Percentiles rank a stretch among this genome's conserved stretches.
phyloP scores from a whole-genome alignment of 2,329 filamentous ascomycete genomes.

The Colletotrichum godetiae region DNA sequence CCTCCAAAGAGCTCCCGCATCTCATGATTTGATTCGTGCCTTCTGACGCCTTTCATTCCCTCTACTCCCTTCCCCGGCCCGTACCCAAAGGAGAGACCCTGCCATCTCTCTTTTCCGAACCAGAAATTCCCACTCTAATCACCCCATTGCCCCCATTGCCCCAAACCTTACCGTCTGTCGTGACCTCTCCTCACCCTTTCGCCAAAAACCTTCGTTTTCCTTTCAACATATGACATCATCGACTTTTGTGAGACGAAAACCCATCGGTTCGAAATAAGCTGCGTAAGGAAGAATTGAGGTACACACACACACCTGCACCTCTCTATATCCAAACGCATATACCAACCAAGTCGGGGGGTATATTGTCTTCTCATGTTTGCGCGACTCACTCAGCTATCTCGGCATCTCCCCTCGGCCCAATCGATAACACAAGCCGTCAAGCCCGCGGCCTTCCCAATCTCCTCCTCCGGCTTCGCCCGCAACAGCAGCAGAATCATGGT shows the following conservation, averaged over 20 bases:
- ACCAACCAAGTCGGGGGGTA: neutral
- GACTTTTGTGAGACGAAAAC: neutral
- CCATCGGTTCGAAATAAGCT: neutral
- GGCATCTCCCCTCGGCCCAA: slow-evolving; percentile 66
- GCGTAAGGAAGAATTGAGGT: neutral
- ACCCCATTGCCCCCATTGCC: neutral
- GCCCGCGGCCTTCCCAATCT: slow-evolving; percentile 37
- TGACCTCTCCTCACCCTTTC: neutral
- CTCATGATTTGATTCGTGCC: slow-evolving; percentile 23
- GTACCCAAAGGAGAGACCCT: neutral
- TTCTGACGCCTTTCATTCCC: neutral
- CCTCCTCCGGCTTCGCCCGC: slow-evolving; percentile 38
- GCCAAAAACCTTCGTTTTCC: neutral
- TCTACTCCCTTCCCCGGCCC: neutral
- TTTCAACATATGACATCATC: slow-evolving; percentile 7
- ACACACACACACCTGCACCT: neutral
- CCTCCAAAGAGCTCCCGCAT: neutral
- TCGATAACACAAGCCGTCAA: slow-evolving; percentile 40
- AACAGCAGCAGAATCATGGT: slow-evolving; percentile 52
- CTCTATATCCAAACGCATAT: neutral
- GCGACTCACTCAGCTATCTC: slow-evolving; percentile 77
- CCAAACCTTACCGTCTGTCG: neutral
- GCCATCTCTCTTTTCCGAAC: neutral
- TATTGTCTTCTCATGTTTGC: slow-evolving; percentile 72
- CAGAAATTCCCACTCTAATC: neutral